These are phyloP conservation scores for Corinectria fuckeliana DNA, from an alignment of 2,329 filamentous ascomycete genomes.

Conservation along the genomic window DNA sequence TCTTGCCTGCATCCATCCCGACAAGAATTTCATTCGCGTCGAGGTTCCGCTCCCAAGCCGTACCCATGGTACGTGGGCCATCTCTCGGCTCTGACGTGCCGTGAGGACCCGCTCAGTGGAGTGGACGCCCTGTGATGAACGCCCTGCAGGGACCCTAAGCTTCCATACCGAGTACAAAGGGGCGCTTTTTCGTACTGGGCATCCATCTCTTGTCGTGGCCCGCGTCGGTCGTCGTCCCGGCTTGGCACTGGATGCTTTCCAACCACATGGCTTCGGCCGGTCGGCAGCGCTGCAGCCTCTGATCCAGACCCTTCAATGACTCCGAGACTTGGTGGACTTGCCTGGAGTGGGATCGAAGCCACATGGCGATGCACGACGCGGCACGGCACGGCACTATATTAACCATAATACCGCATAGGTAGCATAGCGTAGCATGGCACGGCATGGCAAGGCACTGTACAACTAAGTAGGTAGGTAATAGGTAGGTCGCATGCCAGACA, in stretches of 20 bases:
- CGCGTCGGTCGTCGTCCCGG: conserved; percentile 25
- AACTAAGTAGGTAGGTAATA: too few relatives aligned
- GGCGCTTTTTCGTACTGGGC: background rate
- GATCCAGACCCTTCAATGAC: too few relatives aligned
- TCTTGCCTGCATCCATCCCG: too few relatives aligned
- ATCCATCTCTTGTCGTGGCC: background rate
- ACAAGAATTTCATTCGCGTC: too few relatives aligned
- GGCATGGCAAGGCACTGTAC: background rate
- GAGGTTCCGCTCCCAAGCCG: too few relatives aligned
- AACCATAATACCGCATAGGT: too few relatives aligned
- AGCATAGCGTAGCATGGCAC: background rate
- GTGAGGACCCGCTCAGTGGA: conserved; percentile 23
- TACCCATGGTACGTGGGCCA: conserved; percentile 1
- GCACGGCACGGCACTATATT: too few relatives aligned
- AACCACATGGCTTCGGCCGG: background rate
- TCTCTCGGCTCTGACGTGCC: conserved; percentile 32
- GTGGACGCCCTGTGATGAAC: background rate
- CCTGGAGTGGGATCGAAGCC: too few relatives aligned
- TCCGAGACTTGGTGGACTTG: too few relatives aligned
- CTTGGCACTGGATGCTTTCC: conserved; percentile 27
- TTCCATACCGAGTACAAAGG: too few relatives aligned
- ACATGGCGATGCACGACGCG: too few relatives aligned
- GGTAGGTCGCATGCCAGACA: background rate
- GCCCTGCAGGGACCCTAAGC: background rate
- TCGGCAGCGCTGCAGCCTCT: too few relatives aligned